Percentiles rank a stretch among this genome's conserved stretches.
Evolutionary conservation across 306 rosid genomes (phyloP).

Genomic region (Boehmeria nivea): DNA sequence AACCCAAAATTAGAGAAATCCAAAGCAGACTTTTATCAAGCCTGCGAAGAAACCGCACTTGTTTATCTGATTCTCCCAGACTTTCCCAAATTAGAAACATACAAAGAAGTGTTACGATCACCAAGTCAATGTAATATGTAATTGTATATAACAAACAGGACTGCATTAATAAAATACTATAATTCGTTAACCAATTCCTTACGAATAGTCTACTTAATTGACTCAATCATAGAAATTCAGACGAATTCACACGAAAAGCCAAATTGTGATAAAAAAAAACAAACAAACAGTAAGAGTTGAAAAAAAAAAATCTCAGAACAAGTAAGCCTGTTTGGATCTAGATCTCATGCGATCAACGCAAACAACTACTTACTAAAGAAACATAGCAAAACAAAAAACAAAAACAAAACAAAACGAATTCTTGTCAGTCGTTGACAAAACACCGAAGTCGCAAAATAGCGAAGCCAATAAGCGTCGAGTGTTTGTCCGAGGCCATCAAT

Average conservation of each 20-base stretch:
- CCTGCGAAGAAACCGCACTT: neutral
- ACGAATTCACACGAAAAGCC: no score
- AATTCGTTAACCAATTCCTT: no score
- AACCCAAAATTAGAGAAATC: neutral
- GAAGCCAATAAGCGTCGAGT: neutral
- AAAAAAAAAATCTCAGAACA: neutral
- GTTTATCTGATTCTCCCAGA: neutral
- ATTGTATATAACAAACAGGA: no score
- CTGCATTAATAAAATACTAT: no score
- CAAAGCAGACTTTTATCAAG: conserved; percentile 1
- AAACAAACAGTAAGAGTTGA: no score
- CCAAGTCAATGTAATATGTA: conserved; percentile 15
- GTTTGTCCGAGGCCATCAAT: neutral
- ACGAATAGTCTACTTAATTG: neutral
- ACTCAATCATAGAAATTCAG: no score
- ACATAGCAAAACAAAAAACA: neutral
- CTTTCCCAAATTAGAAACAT: conserved; percentile 19
- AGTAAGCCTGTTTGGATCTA: conserved; percentile 29
- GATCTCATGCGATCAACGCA: conserved; percentile 27
- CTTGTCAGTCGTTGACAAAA: no score
- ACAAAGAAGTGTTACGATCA: conserved; percentile 12
- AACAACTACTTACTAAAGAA: neutral
- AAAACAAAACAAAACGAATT: neutral
- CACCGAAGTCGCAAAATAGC: no score
- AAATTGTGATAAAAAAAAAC: no score